Evolutionary conservation across 345 rosid species (phyloP).

Genomic region (Theobroma cacao): DNA sequence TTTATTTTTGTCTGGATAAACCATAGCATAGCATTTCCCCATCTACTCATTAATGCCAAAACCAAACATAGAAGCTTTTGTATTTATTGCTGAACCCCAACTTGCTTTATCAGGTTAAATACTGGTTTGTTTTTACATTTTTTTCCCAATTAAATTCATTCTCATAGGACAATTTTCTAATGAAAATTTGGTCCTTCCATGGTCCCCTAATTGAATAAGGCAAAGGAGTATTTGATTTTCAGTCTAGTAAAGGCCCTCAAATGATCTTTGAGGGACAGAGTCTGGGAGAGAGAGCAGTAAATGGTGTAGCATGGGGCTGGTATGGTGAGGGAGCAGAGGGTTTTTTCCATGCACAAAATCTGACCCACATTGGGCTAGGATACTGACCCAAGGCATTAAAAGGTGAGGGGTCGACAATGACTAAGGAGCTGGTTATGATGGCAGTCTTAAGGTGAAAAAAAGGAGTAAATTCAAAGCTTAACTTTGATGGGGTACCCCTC

Average conservation of each 20-base stretch:
- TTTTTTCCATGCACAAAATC: slow-evolving; percentile 3
- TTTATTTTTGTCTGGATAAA: background rate
- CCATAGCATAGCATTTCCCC: background rate
- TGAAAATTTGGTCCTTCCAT: background rate
- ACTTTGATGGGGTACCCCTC: slow-evolving; percentile 19
- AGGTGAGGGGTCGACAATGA: slow-evolving; percentile 15
- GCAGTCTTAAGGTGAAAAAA: slow-evolving; percentile 14
- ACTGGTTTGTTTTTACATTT: no score
- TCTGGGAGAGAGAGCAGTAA: background rate
- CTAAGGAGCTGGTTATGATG: slow-evolving; percentile 23
- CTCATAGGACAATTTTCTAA: background rate
- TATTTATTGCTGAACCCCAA: background rate
- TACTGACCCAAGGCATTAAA: slow-evolving; percentile 13
- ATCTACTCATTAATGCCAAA: background rate
- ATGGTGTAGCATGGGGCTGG: background rate
- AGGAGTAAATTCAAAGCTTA: slow-evolving; percentile 24
- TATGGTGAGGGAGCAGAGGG: background rate
- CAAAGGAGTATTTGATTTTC: background rate
- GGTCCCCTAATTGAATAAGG: background rate
- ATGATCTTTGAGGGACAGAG: background rate
- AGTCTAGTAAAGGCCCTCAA: background rate
- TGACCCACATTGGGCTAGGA: slow-evolving; percentile 13
- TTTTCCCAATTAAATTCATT: background rate
- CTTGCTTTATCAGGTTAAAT: background rate
- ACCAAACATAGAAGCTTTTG: background rate